A percentile compares a stretch with the other conserved stretches of the same genome.
These are phyloP conservation scores for Eutypa lata DNA, from an alignment of 2,329 filamentous ascomycete species.

Conservation along the genomic window DNA sequence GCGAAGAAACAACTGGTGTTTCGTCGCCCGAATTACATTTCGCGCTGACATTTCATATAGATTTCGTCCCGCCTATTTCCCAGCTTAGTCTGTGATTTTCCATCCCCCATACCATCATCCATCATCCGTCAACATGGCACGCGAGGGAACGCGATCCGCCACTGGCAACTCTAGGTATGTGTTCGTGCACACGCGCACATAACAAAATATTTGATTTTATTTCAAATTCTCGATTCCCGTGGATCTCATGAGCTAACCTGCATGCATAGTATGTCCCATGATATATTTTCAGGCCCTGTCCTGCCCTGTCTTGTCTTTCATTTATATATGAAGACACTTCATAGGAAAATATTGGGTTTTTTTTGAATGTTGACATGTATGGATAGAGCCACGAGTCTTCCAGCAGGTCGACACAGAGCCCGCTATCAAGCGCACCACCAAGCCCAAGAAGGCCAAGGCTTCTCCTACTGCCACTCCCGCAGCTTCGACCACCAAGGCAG, in stretches of 20 bases:
- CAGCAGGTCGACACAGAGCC: conserved; percentile 45
- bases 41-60: conserved; percentile 21
- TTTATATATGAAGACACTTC: no score
- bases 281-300: no score
- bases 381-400: conserved; percentile 47
- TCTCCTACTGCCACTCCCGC: conserved; percentile 12
- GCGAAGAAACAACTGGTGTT: conserved; percentile 9
- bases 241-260: no score
- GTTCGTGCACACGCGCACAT: not conserved
- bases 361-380: not conserved
- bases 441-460: conserved; percentile 25
- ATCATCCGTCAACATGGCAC: conserved; percentile 35
- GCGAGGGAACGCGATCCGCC: conserved; percentile 49
- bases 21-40: conserved; percentile 11
- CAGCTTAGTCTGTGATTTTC: not conserved
- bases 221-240: no score
- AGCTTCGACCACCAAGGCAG: conserved; percentile 19
- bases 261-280: no score
- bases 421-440: conserved; percentile 38
- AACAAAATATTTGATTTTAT: no score
- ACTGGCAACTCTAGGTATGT: conserved; percentile 44
- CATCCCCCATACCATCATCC: not conserved
- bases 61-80: conserved; percentile 9
- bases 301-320: no score
- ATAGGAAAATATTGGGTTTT: no score